A percentile compares a stretch with the other conserved stretches of the same genome.
phyloP scores from a whole-genome alignment of 176 grass and related monocot genomes.

The Oryza meridionalis region DNA sequence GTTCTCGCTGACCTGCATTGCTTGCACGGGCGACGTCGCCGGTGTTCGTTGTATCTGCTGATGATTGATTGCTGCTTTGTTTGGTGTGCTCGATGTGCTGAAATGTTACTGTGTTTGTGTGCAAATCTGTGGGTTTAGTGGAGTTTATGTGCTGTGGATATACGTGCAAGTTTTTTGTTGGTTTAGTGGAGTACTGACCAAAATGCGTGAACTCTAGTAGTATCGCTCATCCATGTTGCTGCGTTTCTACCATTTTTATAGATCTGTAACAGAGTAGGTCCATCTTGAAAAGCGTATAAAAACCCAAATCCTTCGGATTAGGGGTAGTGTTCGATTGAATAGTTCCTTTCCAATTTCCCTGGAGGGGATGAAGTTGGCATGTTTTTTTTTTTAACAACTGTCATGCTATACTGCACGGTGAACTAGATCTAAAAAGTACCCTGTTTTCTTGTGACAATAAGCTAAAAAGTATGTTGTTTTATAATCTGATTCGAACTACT shows the following conservation, averaged over 20 bases:
- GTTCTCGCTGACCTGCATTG: not conserved
- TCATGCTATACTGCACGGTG: too few relatives aligned
- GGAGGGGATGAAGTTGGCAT: not conserved
- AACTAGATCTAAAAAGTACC: too few relatives aligned
- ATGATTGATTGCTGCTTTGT: not conserved
- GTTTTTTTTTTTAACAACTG: too few relatives aligned
- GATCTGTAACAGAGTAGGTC: not conserved
- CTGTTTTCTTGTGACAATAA: too few relatives aligned
- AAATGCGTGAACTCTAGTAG: too few relatives aligned
- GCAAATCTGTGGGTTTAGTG: not conserved
- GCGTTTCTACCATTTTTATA: not conserved
- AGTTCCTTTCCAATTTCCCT: not conserved
- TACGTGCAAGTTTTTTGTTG: not conserved
- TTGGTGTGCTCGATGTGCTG: not conserved
- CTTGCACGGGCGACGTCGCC: too few relatives aligned
- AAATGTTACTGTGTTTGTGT: not conserved
- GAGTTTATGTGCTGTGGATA: not conserved
- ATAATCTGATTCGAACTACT: too few relatives aligned
- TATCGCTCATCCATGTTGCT: not conserved
- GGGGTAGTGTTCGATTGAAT: not conserved
- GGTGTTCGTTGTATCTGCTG: not conserved
- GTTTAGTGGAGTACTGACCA: not conserved
- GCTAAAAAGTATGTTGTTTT: too few relatives aligned
- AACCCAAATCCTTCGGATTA: too few relatives aligned
- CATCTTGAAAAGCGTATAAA: not conserved